A percentile compares a stretch with the other conserved stretches of the same genome.
Evolutionary conservation across 805 yeast genomes (phyloP).

Genomic region (Candida wancherniae): DNA sequence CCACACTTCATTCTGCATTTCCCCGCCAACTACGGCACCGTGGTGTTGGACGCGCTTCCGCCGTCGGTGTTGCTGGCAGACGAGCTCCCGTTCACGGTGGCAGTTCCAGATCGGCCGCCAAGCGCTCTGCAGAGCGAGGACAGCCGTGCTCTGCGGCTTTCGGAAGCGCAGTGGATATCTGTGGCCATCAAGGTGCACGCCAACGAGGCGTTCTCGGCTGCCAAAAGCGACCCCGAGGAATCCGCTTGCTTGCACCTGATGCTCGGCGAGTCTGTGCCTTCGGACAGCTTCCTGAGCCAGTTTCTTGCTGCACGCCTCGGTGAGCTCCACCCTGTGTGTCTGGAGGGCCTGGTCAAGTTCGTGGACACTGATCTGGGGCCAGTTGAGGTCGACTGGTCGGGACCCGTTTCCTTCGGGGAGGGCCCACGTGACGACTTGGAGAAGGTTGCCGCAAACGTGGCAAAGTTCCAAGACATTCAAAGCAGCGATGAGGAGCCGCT

Average conservation of each 20-base stretch:
- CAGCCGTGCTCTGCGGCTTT: background rate
- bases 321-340: no score
- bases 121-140: background rate
- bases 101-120: constrained; percentile 3
- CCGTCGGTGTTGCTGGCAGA: constrained; percentile 2
- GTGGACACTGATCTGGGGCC: no score
- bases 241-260: background rate
- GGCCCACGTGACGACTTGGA: background rate
- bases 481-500: background rate
- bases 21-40: no score
- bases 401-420: no score
- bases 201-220: constrained; percentile 4
- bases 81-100: constrained; percentile 5
- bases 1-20: constrained; percentile 9
- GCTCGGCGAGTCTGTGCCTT: background rate
- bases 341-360: no score
- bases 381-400: no score
- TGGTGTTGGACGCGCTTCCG: constrained; percentile 4
- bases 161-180: constrained; percentile 6
- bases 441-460: background rate
- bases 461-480: background rate
- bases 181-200: constrained; percentile 4
- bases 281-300: constrained; percentile 3
- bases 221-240: background rate
- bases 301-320: constrained; percentile 2